phyloP scores from a whole-genome alignment of 176 grass and related monocot species.

The Aegilops umbellulata region DNA sequence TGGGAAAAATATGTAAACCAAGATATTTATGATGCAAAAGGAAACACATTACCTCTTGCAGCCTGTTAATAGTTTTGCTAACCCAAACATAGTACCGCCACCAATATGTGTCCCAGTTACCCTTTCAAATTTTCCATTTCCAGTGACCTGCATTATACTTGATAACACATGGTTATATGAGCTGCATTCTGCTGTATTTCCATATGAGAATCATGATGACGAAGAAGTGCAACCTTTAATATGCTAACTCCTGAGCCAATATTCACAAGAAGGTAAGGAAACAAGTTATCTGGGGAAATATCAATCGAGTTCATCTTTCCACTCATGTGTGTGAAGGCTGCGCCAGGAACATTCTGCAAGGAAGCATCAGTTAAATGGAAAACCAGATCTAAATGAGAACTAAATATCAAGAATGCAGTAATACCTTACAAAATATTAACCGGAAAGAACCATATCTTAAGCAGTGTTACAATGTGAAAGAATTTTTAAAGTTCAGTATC shows the following conservation, averaged over 20 bases:
- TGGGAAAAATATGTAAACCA: constrained; percentile 24
- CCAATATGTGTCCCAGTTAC: constrained; percentile 96
- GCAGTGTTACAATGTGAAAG: neutral
- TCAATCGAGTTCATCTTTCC: constrained; percentile 62
- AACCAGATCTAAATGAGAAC: neutral
- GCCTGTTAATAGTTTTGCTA: constrained; percentile 97
- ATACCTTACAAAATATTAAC: neutral
- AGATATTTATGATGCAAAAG: neutral
- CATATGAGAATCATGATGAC: neutral
- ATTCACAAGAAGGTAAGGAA: constrained; percentile 96
- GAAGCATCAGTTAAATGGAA: constrained; percentile 24
- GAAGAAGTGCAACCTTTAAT: constrained; percentile 78
- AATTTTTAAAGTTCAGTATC: neutral
- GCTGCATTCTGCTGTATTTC: constrained; percentile 19
- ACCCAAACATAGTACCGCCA: constrained; percentile 91
- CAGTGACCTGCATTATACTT: constrained; percentile 75
- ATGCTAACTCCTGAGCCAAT: constrained; percentile 92
- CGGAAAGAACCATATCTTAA: neutral
- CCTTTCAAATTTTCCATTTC: constrained; percentile 84
- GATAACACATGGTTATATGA: constrained; percentile 38
- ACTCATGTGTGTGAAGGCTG: constrained; percentile 87
- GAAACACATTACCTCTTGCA: constrained; percentile 62
- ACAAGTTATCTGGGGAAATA: constrained; percentile 72
- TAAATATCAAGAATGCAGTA: constrained; percentile 8
- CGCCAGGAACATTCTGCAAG: constrained; percentile 75